Percentiles rank a stretch among this genome's conserved stretches.
These are phyloP conservation scores for Fusarium brachygibbosum DNA, from an alignment of 2,329 filamentous ascomycete genomes.

Conservation along the genomic window DNA sequence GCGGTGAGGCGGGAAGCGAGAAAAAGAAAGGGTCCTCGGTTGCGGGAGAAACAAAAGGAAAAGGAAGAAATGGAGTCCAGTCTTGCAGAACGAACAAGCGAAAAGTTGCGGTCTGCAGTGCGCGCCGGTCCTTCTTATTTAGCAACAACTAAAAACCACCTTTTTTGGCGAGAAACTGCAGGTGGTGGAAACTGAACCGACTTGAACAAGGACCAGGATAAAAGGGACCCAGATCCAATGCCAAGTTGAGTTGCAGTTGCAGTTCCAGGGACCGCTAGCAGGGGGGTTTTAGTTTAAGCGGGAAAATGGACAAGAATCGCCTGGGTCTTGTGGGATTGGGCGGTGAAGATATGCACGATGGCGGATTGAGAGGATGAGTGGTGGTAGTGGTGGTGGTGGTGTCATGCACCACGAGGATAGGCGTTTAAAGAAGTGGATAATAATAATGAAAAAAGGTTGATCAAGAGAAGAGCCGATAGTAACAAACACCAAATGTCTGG, in stretches of 20 bases:
- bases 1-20: constrained; percentile 43
- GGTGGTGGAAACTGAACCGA: not conserved
- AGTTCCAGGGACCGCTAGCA: constrained; percentile 30
- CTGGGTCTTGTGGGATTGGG: constrained; percentile 38
- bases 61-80: not conserved
- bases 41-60: constrained; percentile 33
- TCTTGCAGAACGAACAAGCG: not conserved
- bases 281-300: constrained; percentile 26
- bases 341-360: constrained; percentile 44
- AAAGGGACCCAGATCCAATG: not conserved
- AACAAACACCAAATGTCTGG: constrained; percentile 17
- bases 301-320: constrained; percentile 19
- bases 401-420: constrained; percentile 47
- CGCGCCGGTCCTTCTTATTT: constrained; percentile 26
- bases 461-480: not conserved
- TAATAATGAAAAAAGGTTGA: constrained; percentile 2
- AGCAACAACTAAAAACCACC: not conserved
- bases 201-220: not conserved
- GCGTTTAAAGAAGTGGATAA: constrained; percentile 28
- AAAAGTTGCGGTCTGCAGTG: constrained; percentile 51
- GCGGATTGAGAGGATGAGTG: constrained; percentile 6
- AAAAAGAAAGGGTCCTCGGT: constrained; percentile 20
- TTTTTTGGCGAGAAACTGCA: not conserved
- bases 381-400: constrained; percentile 35
- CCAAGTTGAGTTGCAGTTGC: constrained; percentile 24